Conservation (phyloP, 345 rosid species). For the Abelmoschus esculentus region DNA sequence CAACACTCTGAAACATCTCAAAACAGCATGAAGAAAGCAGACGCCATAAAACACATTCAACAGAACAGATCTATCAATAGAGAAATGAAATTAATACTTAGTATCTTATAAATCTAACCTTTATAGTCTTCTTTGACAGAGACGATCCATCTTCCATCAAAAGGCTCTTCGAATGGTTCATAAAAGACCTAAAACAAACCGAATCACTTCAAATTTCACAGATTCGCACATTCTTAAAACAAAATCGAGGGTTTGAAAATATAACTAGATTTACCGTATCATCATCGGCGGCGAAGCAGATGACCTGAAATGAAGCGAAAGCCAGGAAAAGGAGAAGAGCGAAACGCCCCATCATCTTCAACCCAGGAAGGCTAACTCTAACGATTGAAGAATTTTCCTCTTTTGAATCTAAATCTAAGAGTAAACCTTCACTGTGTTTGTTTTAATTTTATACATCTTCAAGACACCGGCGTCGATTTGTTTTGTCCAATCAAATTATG, state of each 20-base stretch:
- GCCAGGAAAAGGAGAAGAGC: conserved; percentile 37
- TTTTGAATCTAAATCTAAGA: conserved; percentile 4
- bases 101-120: conserved; percentile 24
- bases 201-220: background rate
- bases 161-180: conserved; percentile 66
- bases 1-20: background rate
- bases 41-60: background rate
- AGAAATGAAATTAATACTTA: too few species aligned
- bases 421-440: background rate
- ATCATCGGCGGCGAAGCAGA: conserved; percentile 48
- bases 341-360: conserved; percentile 33
- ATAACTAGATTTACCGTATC: conserved; percentile 30
- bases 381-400: background rate
- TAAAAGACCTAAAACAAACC: conserved; percentile 41
- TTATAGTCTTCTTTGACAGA: conserved; percentile 57
- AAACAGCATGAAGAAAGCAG: background rate
- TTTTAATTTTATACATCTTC: conserved; percentile 16
- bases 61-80: background rate
- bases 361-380: background rate
- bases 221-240: background rate
- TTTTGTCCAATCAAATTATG: conserved; percentile 26
- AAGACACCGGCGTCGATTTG: conserved; percentile 13
- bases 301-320: conserved; percentile 35
- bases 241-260: background rate
- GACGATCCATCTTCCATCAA: conserved; percentile 69